Evolutionary conservation across 768 basidiomycete genomes (phyloP), one percentile per base, ranked within the genome.

Genomic region (Dacryopinax primogenitus): DNA sequence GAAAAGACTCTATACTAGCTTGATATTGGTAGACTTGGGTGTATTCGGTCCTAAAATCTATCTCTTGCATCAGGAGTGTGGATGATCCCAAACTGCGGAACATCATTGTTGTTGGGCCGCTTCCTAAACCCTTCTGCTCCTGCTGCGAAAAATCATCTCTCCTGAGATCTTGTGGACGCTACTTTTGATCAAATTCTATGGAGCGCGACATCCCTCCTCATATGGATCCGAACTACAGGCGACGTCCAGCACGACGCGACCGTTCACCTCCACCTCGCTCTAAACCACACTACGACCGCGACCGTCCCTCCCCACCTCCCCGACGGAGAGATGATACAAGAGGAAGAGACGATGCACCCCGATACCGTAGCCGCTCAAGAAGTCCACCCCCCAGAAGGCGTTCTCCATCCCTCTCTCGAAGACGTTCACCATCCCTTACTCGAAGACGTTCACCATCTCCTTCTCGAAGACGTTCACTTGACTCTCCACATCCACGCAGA

Each of bases 401-500:
- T 28, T 58, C 51, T 2, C 51, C 26, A 3, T 4, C 51, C 4
- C 51, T 30, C 7, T 15, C 51, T 18, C 26, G 51, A 21, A 11
- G 51, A 30, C 51, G 26, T 18, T 28, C 26, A 28, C 26, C 23
- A 62, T 26, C 34, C 7, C 28, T 13, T 9, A 35, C 32, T 65
- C 65, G 62, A 18, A 39, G 36, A 11, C 64, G 64, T 11, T 65
- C 64, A 15, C 6, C 7, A 4, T 18, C 32, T 30, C 63, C 63
- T 64, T 21, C 63, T 51, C 63, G 41, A 58, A 13, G 51, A 30
- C 11, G 12, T n/a, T 11, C 12, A 39, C 12, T 11, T 11, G 37
- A 39, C 37, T 39, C 37, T 39, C 37, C 37, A n/a, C 37, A 11
- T n/a, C 37, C 12, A 47, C 35, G 63, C 16, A 11, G 62, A 11